phyloP scores from a whole-genome alignment of 2,329 filamentous ascomycete species.

The Phyllosticta citrichinensis region DNA sequence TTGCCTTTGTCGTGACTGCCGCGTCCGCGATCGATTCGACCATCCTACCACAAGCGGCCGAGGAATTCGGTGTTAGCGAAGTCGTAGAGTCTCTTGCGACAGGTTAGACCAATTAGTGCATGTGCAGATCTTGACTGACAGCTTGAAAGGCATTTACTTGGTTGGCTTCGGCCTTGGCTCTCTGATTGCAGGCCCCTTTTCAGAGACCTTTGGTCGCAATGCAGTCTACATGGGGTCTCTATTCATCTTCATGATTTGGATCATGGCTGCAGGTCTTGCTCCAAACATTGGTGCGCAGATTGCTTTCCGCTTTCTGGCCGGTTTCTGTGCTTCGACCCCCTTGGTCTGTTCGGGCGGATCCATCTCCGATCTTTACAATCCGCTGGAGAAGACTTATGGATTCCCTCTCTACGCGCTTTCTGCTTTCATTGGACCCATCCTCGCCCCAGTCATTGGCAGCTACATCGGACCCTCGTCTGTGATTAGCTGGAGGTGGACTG shows the following conservation, averaged over 20 bases:
- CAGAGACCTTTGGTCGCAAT: slow-evolving; percentile 21
- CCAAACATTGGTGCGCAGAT: slow-evolving; percentile 39
- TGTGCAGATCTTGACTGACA: slow-evolving; percentile 4
- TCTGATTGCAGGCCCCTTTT: slow-evolving; percentile 36
- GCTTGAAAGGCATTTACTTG: slow-evolving; percentile 19
- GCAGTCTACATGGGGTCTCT: slow-evolving; percentile 39
- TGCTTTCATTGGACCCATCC: slow-evolving; percentile 31
- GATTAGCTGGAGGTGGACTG: slow-evolving; percentile 28
- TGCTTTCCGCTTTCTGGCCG: slow-evolving; percentile 41
- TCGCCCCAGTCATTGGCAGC: slow-evolving; percentile 24
- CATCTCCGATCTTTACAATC: slow-evolving; percentile 38
- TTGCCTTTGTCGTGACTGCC: slow-evolving; percentile 40
- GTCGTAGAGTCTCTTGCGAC: slow-evolving; percentile 44
- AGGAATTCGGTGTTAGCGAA: slow-evolving; percentile 40
- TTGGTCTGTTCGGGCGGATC: slow-evolving; percentile 38
- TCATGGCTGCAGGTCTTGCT: slow-evolving; percentile 38
- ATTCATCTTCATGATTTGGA: slow-evolving; percentile 38
- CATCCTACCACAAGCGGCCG: slow-evolving; percentile 35
- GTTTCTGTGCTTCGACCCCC: slow-evolving; percentile 37
- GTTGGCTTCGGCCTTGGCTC: slow-evolving; percentile 38
- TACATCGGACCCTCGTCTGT: slow-evolving; percentile 25
- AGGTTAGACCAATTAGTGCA: slow-evolving; percentile 16
- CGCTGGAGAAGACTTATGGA: slow-evolving; percentile 38
- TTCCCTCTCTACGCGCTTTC: slow-evolving; percentile 43
- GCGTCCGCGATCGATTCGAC: slow-evolving; percentile 44